Base-by-base conservation (phyloP, 306 rosid genomes). In the Psophocarpus tetragonolobus region DNA sequence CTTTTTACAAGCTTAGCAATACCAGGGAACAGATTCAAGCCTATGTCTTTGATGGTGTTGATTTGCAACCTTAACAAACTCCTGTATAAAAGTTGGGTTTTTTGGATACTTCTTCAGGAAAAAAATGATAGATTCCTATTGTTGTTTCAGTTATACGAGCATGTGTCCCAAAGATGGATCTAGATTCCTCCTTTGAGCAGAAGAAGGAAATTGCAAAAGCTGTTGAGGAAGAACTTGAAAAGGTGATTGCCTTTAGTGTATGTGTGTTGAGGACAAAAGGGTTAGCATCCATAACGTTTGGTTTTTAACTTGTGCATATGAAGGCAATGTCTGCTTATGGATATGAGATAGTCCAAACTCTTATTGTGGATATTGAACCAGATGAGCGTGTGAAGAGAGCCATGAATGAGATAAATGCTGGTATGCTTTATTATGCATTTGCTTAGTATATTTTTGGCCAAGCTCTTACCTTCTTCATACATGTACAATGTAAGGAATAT, bases 351-450 rank as follows among this genome's bases (percentile, higher is more conserved):
- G 97, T 94, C 24, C 98, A 94, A 78, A 94, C 98, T 23, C 98
- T 94, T 41, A 94, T 94, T 65, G 94, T 92, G 29, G 97, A 94
- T 79, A 92, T 94, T 60, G 98, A 92, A 77, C 98, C 98, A n/a
- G 97, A 92, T 44, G 97, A 78, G 79, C 95, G 74, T 62, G 98
- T 94, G 48, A 94, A 94, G 87, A 88, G 89, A 71, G 98, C 98
- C 81, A 94, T 94, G 98, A 94, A 94, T 42, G 97, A 94, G 83
- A 94, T 94, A 62, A 94, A 94, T 82, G 98, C 98, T 5, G 98
- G 98, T 94, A 82, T 54, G 62, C 68, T 61, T 48, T 50, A 75
- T 48, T 50, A 75, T 45, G 18, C 48, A 30, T 66, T 26, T 7
- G 29, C 56, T 8, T 24, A 29, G 24, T 38, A 11, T 47, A 26